Evolutionary conservation across 371 early-diverging fungal genomes (phyloP), one percentile per base, ranked within the genome.

Genomic region (Massospora cicadina): DNA sequence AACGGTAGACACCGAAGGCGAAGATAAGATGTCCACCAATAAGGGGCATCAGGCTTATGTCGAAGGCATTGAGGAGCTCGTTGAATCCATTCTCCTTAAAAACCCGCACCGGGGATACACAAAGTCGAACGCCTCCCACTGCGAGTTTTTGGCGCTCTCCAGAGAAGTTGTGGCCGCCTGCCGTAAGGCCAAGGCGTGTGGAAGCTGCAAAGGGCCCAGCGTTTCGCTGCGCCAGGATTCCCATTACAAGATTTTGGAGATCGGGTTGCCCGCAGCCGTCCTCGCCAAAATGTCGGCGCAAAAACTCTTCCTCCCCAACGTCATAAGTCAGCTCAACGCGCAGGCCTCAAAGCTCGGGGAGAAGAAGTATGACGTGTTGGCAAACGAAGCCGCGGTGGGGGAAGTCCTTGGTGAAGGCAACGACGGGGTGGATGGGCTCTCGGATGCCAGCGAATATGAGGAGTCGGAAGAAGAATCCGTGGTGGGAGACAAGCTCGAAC

Each of bases 161-260:
- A 62, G 33, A 33, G 28, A 62, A 23, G 43, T 62, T 13, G 5
- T 62, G 10, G 21, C 12, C 12, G 43, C 23, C 5, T 30, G 33
- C 26, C n/a, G 23, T 21, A 24, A 30, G 17, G 12, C 2, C 23
- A 30, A 24, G 13, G 21, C 24, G 2, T 62, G 62, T 23, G n/a
- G 21, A 5, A 2, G 10, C 27, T 55, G 28, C 1, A 13, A 55
- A 55, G 90, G 87, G n/a, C 77, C 82, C 31, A 75, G 83, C 2
- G 88, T 90, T 54, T 82, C 85, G 32, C 79, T 92, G 66, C 82
- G 93, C 28, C 88, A 84, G 66, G 94, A 94, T 66, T 89, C 88
- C 26, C 79, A 79, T 64, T 79, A 84, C 58, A 95, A 95, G 76
- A 77, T 98, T 24, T 95, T 95, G 73, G 81, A 90, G 69, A 79